These are phyloP conservation scores for Polygonum maritimum DNA, from an alignment of 148 eudicot species.

Conservation along the genomic window DNA sequence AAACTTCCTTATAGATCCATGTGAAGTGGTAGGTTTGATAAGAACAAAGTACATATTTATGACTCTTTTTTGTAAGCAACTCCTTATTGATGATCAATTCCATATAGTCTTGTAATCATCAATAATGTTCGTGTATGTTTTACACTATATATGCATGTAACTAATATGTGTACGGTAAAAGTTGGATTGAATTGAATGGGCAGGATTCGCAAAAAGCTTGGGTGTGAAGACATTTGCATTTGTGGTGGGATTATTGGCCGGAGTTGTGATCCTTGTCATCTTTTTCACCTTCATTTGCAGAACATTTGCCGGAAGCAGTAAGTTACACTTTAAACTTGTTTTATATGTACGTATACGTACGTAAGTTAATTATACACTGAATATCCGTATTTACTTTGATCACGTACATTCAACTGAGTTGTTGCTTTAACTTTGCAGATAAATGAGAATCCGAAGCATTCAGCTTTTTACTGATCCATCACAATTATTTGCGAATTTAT, in stretches of 20 bases:
- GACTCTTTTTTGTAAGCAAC: too few species aligned
- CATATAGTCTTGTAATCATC: too few species aligned
- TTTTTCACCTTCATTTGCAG: slow-evolving; percentile 42
- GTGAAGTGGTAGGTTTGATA: not conserved
- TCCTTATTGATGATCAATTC: too few species aligned
- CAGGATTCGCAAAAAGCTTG: slow-evolving; percentile 24
- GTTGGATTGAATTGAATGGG: not conserved
- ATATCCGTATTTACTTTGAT: too few species aligned
- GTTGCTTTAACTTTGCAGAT: not conserved
- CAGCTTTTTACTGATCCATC: not conserved
- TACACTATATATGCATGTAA: not conserved
- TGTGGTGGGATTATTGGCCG: slow-evolving; percentile 30
- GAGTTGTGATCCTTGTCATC: slow-evolving; percentile 27
- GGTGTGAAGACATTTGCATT: slow-evolving; percentile 33
- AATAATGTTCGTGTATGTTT: too few species aligned
- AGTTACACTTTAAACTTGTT: not conserved
- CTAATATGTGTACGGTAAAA: too few species aligned
- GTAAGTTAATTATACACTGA: too few species aligned
- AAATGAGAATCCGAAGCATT: not conserved
- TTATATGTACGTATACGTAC: too few species aligned
- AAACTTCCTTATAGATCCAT: not conserved
- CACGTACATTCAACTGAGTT: not conserved
- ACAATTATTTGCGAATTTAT: not conserved
- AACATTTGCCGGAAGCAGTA: slow-evolving; percentile 30
- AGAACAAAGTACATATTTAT: too few species aligned